phyloP scores from a whole-genome alignment of 768 basidiomycete species.

The Phlebiopsis flavidoalba region DNA sequence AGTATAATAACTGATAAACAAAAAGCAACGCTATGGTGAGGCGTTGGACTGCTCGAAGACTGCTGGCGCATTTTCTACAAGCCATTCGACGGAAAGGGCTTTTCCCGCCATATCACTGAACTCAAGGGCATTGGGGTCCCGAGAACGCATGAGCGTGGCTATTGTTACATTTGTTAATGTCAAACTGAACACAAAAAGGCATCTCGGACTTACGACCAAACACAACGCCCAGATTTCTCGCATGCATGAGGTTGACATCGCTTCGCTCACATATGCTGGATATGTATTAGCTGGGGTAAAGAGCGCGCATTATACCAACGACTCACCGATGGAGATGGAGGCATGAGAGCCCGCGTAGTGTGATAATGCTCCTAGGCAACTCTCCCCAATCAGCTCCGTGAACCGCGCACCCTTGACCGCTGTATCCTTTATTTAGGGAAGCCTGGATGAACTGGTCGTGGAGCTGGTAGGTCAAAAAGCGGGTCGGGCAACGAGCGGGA shows the following conservation, averaged over 20 bases:
- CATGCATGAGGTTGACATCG: constrained; percentile 86
- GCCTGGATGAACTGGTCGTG: constrained; percentile 88
- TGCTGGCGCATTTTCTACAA: constrained; percentile 79
- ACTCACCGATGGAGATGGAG: constrained; percentile 83
- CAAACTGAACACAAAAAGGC: not conserved
- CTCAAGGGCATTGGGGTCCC: constrained; percentile 79
- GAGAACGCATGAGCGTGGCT: constrained; percentile 94
- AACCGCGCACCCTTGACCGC: constrained; percentile 54
- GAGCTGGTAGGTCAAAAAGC: constrained; percentile 84
- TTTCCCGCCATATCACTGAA: constrained; percentile 98
- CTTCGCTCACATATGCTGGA: constrained; percentile 57
- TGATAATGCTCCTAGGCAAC: constrained; percentile 87
- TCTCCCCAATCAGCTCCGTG: constrained; percentile 63
- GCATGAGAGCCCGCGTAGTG: constrained; percentile 76
- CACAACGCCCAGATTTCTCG: constrained; percentile 92
- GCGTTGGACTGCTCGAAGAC: constrained; percentile 33
- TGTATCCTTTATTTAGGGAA: constrained; percentile 61
- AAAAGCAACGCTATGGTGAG: not conserved
- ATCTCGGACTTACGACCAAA: constrained; percentile 81
- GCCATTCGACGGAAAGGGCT: constrained; percentile 89
- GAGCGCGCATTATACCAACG: not conserved
- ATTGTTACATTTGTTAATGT: constrained; percentile 4
- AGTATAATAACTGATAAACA: constrained; percentile 6
- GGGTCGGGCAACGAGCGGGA: constrained; percentile 46
- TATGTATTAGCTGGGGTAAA: not conserved